A percentile compares a stretch with the other conserved stretches of the same genome.
Evolutionary conservation across 2,329 filamentous ascomycete species (phyloP).

Genomic region (Didymella pinodella): DNA sequence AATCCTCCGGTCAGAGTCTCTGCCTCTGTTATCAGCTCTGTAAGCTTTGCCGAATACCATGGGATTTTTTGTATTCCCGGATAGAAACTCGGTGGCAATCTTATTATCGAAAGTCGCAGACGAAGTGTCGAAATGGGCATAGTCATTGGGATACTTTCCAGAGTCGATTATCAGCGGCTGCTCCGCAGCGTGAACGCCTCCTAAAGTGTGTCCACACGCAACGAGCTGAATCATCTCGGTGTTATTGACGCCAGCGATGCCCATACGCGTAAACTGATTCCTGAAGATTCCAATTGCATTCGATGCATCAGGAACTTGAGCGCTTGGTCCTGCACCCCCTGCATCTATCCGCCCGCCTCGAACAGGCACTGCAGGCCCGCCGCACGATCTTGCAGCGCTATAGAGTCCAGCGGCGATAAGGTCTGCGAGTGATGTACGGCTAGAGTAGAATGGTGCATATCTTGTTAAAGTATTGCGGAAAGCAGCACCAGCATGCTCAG

Average conservation of each 20-base stretch:
- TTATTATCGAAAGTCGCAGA: constrained; percentile 62
- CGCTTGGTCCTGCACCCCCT: constrained; percentile 54
- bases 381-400: constrained; percentile 66
- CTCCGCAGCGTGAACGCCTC: constrained; percentile 64
- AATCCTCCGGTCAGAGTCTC: constrained; percentile 64
- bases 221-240: constrained; percentile 67
- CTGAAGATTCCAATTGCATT: constrained; percentile 62
- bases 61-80: constrained; percentile 62
- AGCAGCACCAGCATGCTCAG: constrained; percentile 65
- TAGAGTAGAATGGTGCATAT: constrained; percentile 63
- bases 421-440: constrained; percentile 63
- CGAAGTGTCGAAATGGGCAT: constrained; percentile 53
- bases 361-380: constrained; percentile 64
- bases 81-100: constrained; percentile 65
- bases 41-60: constrained; percentile 62
- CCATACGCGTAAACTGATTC: constrained; percentile 66
- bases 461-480: constrained; percentile 56
- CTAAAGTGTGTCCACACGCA: constrained; percentile 69
- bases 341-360: constrained; percentile 65
- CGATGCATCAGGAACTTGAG: constrained; percentile 66
- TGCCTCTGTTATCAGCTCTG: constrained; percentile 46
- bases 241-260: constrained; percentile 55
- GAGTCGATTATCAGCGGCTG: constrained; percentile 63
- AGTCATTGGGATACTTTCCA: constrained; percentile 52
- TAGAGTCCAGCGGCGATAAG: constrained; percentile 67